phyloP scores from a whole-genome alignment of 2,329 filamentous ascomycete species.

The Macroventuria anomochaeta region DNA sequence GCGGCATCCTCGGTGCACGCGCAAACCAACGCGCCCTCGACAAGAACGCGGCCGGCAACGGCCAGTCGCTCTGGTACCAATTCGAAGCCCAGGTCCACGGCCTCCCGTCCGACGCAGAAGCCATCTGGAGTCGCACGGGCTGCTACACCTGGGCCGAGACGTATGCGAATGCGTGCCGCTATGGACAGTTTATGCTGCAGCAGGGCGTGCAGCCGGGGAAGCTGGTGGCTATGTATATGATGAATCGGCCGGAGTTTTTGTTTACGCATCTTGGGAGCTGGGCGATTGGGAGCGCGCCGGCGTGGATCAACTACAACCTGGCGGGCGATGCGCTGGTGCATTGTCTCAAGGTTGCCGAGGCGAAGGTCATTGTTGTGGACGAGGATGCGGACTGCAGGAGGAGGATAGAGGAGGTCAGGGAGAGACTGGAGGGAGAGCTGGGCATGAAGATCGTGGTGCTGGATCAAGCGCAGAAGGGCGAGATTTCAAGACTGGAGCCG shows the following conservation, averaged over 20 bases:
- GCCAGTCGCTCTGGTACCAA: conserved; percentile 68
- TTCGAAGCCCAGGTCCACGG: conserved; percentile 64
- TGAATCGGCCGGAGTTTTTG: conserved; percentile 71
- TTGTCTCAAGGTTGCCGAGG: conserved; percentile 65
- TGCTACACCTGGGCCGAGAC: conserved; percentile 51
- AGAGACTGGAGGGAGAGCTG: conserved; percentile 60
- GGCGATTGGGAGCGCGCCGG: conserved; percentile 71
- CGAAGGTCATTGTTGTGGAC: conserved; percentile 56
- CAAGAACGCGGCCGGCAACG: conserved; percentile 57
- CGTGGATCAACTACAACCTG: conserved; percentile 75
- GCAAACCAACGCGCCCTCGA: conserved; percentile 54
- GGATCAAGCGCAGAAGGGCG: conserved; percentile 56
- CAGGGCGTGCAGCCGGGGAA: conserved; percentile 65
- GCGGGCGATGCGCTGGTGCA: conserved; percentile 69
- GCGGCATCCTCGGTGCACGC: conserved; percentile 53
- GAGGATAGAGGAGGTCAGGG: conserved; percentile 61
- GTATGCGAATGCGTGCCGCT: conserved; percentile 50
- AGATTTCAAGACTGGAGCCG: conserved; percentile 57
- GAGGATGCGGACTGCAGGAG: conserved; percentile 58
- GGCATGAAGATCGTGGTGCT: conserved; percentile 65
- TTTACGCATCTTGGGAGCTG: conserved; percentile 70
- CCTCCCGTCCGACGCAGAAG: conserved; percentile 58
- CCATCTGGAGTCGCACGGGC: conserved; percentile 71
- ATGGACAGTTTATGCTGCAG: conserved; percentile 45
- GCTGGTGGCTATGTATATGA: conserved; percentile 70